Base-by-base conservation (phyloP, 2,329 filamentous ascomycete genomes). In the Ascochyta viciae-villosae region DNA sequence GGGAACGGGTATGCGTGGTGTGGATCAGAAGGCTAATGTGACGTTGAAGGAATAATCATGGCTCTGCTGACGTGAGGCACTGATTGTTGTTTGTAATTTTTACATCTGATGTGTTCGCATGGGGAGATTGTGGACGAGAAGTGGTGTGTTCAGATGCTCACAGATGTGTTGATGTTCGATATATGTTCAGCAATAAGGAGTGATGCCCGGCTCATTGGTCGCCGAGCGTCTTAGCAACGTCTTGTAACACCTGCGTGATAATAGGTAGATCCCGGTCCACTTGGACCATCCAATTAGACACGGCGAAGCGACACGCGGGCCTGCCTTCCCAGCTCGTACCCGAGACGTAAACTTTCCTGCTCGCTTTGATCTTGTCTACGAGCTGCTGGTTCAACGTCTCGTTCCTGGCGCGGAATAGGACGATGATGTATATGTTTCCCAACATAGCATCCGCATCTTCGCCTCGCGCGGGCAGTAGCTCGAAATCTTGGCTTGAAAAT, bases 271-370 rank as follows among this genome's bases (percentile, higher is more conserved):
- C 92, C 57, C 82, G 81, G 43, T 87, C 81, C 0, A 87, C 81
- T 67, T 93, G 82, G 2, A 90, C 88, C 74, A 85, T 85, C 91
- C 92, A 96, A 68, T 90, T 97, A 35, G 90, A 89, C 38, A 96
- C 86, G 0, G 94, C 93, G 64, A 96, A 85, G n/a, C 94, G 83
- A 58, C 88, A 89, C 8, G 93, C 93, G 53, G 87, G 84, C 53
- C 81, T 78, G 0, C 89, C 90, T 38, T 86, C 80, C 92, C 92
- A 97, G 41, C 77, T 82, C 12, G 91, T 96, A 0, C 90, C 90
- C 57, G 90, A 92, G 5, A 96, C 89, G 69, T 93, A 96, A 67
- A 96, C 89, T 68, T 85, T 85, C 37, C 87, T 83, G 1, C 85
- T 88, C 4, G 76, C 82, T 70, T 96, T 96, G 65, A 97, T 92